Conservation (phyloP, 257 asterid species). For the Gentiana straminea region DNA sequence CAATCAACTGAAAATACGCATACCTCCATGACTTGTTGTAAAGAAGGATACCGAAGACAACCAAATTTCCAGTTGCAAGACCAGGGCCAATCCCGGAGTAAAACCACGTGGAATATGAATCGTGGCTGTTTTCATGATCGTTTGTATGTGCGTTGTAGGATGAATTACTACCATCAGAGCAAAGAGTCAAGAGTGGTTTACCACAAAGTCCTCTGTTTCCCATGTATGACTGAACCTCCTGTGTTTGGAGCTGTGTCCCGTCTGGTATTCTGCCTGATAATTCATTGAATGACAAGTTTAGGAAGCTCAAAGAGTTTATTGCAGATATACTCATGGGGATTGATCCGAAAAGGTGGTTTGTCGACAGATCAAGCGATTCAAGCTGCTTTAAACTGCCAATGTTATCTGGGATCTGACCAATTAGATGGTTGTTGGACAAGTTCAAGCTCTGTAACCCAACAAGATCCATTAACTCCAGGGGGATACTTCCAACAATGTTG, state of each 20-base stretch:
- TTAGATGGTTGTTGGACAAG: conserved; percentile 17
- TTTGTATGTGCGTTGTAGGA: neutral
- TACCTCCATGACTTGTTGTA: conserved; percentile 12
- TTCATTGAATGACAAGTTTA: conserved; percentile 23
- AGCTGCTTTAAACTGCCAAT: conserved; percentile 18
- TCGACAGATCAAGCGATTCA: conserved; percentile 27
- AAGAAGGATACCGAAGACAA: neutral
- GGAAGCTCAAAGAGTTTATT: conserved; percentile 18
- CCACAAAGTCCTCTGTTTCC: conserved; percentile 7
- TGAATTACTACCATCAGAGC: neutral
- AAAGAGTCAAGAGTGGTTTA: neutral
- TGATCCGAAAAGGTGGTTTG: conserved; percentile 18
- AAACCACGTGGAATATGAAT: neutral
- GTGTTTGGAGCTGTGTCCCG: conserved; percentile 22
- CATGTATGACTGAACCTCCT: conserved; percentile 3
- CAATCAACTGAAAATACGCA: conserved; percentile 4
- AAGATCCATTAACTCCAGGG: conserved; percentile 10
- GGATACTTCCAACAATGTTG: conserved; percentile 8
- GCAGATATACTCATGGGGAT: conserved; percentile 17
- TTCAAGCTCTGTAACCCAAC: conserved; percentile 12
- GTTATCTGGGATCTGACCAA: conserved; percentile 19
- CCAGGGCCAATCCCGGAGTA: conserved; percentile 13
- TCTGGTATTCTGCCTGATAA: conserved; percentile 22
- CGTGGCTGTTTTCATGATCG: neutral
- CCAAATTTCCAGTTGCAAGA: conserved; percentile 14